These are phyloP conservation scores for Hanseniaspora lachancei DNA, from an alignment of 805 yeast species.

Conservation along the genomic window DNA sequence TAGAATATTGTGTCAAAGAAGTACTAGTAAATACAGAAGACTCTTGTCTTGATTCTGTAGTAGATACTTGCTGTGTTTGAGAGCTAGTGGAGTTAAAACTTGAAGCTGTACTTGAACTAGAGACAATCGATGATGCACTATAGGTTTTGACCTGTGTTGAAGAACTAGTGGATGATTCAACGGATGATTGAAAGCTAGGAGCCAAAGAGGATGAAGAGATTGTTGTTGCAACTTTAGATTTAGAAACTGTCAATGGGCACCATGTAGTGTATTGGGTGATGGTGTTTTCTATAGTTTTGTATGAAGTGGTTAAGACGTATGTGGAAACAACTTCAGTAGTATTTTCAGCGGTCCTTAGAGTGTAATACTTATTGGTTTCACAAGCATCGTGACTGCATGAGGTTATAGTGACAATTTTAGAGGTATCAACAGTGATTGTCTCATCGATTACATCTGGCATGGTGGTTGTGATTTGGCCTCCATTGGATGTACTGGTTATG, in stretches of 20 bases:
- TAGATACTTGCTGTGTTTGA: background rate
- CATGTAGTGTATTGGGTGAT: constrained; percentile 32
- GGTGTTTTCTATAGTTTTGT: constrained; percentile 23
- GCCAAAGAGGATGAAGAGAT: background rate
- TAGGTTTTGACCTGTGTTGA: background rate
- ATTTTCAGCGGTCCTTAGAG: constrained; percentile 15
- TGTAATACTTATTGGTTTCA: constrained; percentile 4
- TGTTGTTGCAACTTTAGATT: background rate
- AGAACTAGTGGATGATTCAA: background rate
- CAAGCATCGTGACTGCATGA: constrained; percentile 3
- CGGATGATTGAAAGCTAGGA: background rate
- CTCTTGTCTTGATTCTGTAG: too few relatives aligned
- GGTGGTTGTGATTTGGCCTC: background rate
- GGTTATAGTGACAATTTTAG: constrained; percentile 7
- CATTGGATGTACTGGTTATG: background rate
- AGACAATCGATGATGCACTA: constrained; percentile 4
- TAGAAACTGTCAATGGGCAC: constrained; percentile 27
- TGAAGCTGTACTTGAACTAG: constrained; percentile 10
- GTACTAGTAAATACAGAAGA: background rate
- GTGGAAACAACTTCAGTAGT: constrained; percentile 19
- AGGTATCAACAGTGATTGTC: constrained; percentile 8
- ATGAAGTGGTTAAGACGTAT: constrained; percentile 24
- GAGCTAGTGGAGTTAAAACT: background rate
- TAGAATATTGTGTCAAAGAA: constrained; percentile 9
- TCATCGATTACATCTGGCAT: background rate